Conservation (phyloP, 257 asterid species). For the Rauvolfia tetraphylla region DNA sequence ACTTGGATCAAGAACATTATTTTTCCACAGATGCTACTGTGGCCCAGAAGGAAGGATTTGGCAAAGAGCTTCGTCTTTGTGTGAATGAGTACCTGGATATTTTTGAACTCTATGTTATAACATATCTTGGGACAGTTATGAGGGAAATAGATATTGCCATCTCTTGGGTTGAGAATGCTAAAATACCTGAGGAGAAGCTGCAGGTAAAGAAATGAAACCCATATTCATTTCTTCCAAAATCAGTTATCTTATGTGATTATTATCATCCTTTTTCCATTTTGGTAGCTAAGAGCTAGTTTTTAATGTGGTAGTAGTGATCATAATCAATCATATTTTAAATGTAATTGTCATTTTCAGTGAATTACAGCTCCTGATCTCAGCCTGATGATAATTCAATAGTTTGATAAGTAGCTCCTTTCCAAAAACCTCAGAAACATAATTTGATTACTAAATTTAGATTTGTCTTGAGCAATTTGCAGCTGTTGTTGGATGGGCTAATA, state of each 20-base stretch:
- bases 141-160: constrained; percentile 60
- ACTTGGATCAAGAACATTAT: constrained; percentile 40
- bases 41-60: constrained; percentile 28
- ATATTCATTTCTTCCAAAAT: neutral
- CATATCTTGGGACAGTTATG: constrained; percentile 44
- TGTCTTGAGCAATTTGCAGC: neutral
- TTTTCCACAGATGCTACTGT: constrained; percentile 29
- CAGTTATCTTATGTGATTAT: too few relatives aligned
- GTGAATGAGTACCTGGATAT: constrained; percentile 61
- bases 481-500: neutral
- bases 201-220: constrained; percentile 49
- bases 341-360: neutral
- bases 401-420: neutral
- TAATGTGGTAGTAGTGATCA: neutral
- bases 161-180: constrained; percentile 75
- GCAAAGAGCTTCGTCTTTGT: constrained; percentile 34
- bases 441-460: neutral
- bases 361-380: neutral
- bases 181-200: constrained; percentile 61
- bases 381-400: neutral
- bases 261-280: neutral
- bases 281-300: neutral
- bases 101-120: constrained; percentile 72
- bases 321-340: neutral
- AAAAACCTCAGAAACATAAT: neutral